phyloP scores from a whole-genome alignment of 805 yeast species.

The Saccharomycopsis sp. region DNA sequence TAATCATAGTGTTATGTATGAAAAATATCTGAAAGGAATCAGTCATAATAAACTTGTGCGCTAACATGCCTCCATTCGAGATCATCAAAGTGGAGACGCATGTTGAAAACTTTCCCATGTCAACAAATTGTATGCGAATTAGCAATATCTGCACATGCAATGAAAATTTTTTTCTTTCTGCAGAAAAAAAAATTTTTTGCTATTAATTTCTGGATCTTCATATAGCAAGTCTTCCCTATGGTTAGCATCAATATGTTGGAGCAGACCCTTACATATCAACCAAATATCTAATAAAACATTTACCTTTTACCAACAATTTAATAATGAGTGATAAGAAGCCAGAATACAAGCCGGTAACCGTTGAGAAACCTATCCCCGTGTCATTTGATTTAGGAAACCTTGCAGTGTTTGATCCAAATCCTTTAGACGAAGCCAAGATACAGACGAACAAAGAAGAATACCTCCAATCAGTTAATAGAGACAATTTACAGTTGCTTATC shows the following conservation, averaged over 20 bases:
- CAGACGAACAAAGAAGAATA: conserved; percentile 56
- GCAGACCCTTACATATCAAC: too few species aligned
- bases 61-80: too few species aligned
- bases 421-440: conserved; percentile 58
- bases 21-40: too few species aligned
- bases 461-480: conserved; percentile 67
- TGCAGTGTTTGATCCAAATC: conserved; percentile 85
- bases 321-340: conserved; percentile 7
- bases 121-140: too few species aligned
- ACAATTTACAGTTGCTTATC: conserved; percentile 83
- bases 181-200: background rate
- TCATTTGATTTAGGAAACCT: conserved; percentile 85
- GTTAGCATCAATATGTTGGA: too few species aligned
- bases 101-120: too few species aligned
- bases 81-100: too few species aligned
- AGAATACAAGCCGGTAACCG: conserved; percentile 62
- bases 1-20: too few species aligned
- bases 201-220: background rate
- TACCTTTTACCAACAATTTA: background rate
- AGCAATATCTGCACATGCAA: too few species aligned
- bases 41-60: too few species aligned
- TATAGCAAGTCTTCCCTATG: too few species aligned
- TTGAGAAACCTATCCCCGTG: conserved; percentile 87
- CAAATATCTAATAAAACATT: too few species aligned
- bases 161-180: background rate